phyloP scores from a whole-genome alignment of 2,329 filamentous ascomycete genomes.

The Alternaria brassicae region DNA sequence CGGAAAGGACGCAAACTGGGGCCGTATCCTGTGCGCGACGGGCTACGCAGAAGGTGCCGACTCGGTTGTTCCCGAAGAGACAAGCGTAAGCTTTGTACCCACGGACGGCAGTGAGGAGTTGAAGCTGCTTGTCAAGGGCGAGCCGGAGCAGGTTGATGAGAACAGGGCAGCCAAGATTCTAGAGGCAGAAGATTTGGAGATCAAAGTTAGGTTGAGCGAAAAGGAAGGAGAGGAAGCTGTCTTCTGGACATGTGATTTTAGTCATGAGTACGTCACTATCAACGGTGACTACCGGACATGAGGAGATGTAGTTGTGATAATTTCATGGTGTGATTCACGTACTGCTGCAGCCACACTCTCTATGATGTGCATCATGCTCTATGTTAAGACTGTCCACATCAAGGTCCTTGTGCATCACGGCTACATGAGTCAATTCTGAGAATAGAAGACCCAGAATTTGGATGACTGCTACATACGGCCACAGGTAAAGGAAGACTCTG shows the following conservation, averaged over 20 bases:
- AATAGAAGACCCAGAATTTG: not conserved
- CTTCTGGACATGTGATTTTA: slow-evolving; percentile 88
- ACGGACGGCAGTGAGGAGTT: slow-evolving; percentile 78
- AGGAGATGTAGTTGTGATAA: not conserved
- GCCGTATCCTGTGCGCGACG: slow-evolving; percentile 91
- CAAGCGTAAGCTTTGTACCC: slow-evolving; percentile 80
- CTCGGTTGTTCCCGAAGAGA: slow-evolving; percentile 72
- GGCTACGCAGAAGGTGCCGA: slow-evolving; percentile 76
- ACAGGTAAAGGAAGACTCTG: slow-evolving; percentile 13
- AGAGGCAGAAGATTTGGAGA: slow-evolving; percentile 77
- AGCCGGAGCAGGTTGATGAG: slow-evolving; percentile 82
- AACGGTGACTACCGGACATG: slow-evolving; percentile 72
- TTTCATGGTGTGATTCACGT: not conserved
- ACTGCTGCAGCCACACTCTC: not conserved
- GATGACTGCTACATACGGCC: slow-evolving; percentile 15
- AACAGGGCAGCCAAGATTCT: slow-evolving; percentile 77
- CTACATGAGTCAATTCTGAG: not conserved
- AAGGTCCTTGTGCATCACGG: not conserved
- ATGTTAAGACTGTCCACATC: not conserved
- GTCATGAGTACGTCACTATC: slow-evolving; percentile 79
- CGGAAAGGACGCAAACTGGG: slow-evolving; percentile 98
- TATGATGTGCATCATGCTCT: not conserved
- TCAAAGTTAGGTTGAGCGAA: slow-evolving; percentile 75
- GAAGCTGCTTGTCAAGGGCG: slow-evolving; percentile 77
- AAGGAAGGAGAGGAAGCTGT: slow-evolving; percentile 64